phyloP scores from a whole-genome alignment of 2,329 filamentous ascomycete species.

The Fusarium multiceps region DNA sequence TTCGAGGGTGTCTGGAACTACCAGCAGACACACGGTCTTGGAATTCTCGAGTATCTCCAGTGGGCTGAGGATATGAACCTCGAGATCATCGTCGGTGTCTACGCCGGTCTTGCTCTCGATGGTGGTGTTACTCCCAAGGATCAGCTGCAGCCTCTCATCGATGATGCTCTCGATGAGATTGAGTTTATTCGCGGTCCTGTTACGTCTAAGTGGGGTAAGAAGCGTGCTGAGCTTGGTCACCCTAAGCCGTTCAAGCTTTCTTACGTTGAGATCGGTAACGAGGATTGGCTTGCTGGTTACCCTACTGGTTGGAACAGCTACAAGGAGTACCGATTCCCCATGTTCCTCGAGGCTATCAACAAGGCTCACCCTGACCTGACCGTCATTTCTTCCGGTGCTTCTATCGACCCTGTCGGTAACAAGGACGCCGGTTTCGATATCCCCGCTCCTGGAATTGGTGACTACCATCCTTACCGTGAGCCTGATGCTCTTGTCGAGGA shows the following conservation, averaged over 20 bases:
- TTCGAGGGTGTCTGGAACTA: constrained; percentile 69
- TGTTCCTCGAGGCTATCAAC: constrained; percentile 70
- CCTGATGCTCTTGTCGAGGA: constrained; percentile 62
- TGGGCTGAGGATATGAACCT: constrained; percentile 71
- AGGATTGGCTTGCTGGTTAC: constrained; percentile 69
- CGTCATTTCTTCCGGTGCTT: constrained; percentile 63
- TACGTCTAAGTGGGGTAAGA: constrained; percentile 66
- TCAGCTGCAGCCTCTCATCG: constrained; percentile 66
- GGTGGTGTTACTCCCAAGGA: constrained; percentile 62
- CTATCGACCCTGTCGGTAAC: constrained; percentile 49
- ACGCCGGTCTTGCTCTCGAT: constrained; percentile 66
- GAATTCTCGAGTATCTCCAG: constrained; percentile 70
- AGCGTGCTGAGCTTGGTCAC: constrained; percentile 69
- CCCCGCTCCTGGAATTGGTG: constrained; percentile 56
- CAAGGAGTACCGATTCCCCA: constrained; percentile 66
- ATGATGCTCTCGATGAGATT: constrained; percentile 71
- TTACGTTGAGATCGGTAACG: constrained; percentile 75
- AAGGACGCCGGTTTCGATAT: constrained; percentile 51
- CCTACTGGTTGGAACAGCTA: constrained; percentile 60
- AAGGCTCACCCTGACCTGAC: constrained; percentile 67
- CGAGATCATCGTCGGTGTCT: constrained; percentile 68
- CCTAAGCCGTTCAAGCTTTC: constrained; percentile 69
- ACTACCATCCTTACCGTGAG: constrained; percentile 64
- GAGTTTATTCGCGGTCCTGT: constrained; percentile 69
- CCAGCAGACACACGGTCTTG: constrained; percentile 70